These are phyloP conservation scores for Chimonanthus praecox DNA, from an alignment of 164 flowering plant genomes.

Conservation along the genomic window DNA sequence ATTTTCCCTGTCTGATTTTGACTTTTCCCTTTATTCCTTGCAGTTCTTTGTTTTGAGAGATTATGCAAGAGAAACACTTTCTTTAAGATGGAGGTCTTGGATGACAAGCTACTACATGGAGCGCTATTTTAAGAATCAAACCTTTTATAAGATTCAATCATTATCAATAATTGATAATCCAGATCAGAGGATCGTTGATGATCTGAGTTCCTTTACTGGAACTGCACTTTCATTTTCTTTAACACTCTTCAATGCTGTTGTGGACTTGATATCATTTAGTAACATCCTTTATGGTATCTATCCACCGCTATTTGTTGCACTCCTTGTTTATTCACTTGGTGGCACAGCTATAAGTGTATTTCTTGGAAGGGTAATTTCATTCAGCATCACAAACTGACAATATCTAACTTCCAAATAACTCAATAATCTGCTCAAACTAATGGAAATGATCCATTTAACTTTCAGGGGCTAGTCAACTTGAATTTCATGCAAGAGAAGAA, in stretches of 20 bases:
- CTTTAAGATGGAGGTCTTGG: slow-evolving; percentile 98
- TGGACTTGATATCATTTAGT: slow-evolving; percentile 95
- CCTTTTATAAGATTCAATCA: slow-evolving; percentile 89
- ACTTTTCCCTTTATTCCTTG: slow-evolving; percentile 8
- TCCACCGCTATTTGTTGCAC: slow-evolving; percentile 87
- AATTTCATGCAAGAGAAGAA: slow-evolving; percentile 98
- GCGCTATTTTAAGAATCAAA: slow-evolving; percentile 68
- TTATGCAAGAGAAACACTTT: slow-evolving; percentile 79
- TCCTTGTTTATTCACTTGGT: slow-evolving; percentile 77
- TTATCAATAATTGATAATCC: slow-evolving; percentile 93
- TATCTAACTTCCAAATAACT: not conserved
- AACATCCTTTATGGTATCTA: slow-evolving; percentile 87
- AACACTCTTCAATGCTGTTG: slow-evolving; percentile 75
- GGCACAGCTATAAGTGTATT: slow-evolving; percentile 89
- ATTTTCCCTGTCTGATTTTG: not conserved
- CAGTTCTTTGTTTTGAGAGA: slow-evolving; percentile 91
- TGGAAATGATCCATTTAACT: slow-evolving; percentile 2
- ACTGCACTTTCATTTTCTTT: slow-evolving; percentile 94
- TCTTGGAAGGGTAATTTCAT: slow-evolving; percentile 68
- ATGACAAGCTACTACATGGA: slow-evolving; percentile 91
- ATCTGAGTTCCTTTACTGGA: slow-evolving; percentile 89
- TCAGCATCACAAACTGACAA: not conserved
- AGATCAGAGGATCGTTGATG: slow-evolving; percentile 98
- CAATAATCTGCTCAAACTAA: not conserved
- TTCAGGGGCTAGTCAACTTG: slow-evolving; percentile 74